phyloP scores from a whole-genome alignment of 2,329 filamentous ascomycete genomes.

The Magnaporthiopsis rhizophila region DNA sequence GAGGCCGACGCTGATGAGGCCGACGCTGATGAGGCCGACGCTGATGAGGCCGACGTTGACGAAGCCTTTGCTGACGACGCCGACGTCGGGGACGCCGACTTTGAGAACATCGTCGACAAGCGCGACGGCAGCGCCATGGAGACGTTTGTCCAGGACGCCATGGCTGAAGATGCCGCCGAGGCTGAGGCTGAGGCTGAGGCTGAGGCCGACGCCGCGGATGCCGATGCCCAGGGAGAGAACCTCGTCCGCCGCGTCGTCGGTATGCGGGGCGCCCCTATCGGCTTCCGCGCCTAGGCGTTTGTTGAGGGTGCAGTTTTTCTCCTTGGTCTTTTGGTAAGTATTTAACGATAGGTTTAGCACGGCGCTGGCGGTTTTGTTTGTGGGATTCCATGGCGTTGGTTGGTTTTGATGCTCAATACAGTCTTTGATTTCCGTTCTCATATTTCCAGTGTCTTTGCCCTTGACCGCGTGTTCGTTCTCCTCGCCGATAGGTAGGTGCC shows the following conservation, averaged over 20 bases:
- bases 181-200: conserved; percentile 1
- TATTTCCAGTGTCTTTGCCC: no score
- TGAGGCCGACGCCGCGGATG: no score
- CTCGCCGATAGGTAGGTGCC: no score
- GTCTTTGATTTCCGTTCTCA: neutral
- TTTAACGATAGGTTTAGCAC: neutral
- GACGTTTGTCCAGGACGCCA: no score
- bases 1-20: neutral
- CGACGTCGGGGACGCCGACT: neutral
- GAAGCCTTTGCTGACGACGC: neutral
- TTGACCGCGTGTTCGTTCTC: no score
- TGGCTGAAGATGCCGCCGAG: neutral
- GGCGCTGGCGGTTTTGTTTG: neutral
- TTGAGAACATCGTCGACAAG: neutral
- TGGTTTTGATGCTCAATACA: neutral
- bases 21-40: neutral
- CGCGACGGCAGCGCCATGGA: neutral
- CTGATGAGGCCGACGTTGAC: neutral
- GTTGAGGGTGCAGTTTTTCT: no score
- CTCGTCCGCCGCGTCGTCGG: neutral
- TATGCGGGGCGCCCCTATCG: neutral
- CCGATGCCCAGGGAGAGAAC: neutral
- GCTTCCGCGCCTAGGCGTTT: neutral
- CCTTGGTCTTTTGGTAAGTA: neutral
- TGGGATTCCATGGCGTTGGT: neutral